These are phyloP conservation scores for Prunus yedoensis DNA, from an alignment of 331 rosid species.

Conservation along the genomic window DNA sequence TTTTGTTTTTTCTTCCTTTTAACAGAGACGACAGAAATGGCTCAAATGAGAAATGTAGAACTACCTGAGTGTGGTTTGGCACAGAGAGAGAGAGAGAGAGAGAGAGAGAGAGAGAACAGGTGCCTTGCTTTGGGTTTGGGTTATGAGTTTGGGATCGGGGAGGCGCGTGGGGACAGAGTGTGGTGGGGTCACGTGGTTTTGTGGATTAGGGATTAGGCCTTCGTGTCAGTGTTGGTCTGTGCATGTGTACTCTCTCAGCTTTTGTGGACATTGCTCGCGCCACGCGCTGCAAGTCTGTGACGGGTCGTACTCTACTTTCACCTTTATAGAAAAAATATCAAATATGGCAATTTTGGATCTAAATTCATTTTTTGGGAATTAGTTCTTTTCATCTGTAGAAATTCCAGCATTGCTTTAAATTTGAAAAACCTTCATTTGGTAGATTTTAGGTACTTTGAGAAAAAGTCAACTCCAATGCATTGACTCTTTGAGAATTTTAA, in stretches of 20 bases:
- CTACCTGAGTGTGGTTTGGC: not conserved
- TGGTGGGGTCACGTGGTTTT: not conserved
- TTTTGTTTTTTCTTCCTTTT: not conserved
- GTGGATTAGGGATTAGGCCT: slow-evolving; percentile 17
- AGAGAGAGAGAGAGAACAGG: not conserved
- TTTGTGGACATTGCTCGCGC: not conserved
- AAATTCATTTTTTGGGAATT: no score
- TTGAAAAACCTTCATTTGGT: no score
- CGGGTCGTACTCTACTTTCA: no score
- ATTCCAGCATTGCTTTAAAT: not conserved
- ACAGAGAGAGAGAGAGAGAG: no score
- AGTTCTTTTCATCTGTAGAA: no score
- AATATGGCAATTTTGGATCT: no score
- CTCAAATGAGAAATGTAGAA: not conserved
- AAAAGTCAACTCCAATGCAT: no score
- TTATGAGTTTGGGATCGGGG: slow-evolving; percentile 7
- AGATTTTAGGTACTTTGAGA: no score
- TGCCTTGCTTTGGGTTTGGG: slow-evolving; percentile 5
- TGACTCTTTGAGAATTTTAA: no score
- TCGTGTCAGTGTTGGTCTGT: slow-evolving; percentile 5
- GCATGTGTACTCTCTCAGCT: not conserved
- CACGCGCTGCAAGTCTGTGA: not conserved
- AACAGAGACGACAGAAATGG: not conserved
- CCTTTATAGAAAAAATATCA: no score
- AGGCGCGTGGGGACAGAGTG: slow-evolving; percentile 11